phyloP scores from a whole-genome alignment of 345 rosid genomes.

The Linum tenue region DNA sequence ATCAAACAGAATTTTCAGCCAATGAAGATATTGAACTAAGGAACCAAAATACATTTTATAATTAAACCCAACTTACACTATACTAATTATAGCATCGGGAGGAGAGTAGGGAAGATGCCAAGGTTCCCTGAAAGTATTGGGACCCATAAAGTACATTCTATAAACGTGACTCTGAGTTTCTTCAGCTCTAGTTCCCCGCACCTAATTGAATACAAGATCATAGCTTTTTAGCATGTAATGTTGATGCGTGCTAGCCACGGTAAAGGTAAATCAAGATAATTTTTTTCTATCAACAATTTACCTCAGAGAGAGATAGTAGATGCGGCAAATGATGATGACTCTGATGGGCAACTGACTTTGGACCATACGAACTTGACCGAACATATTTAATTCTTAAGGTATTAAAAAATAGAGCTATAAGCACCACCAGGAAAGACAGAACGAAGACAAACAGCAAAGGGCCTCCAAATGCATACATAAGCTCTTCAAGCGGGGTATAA shows the following conservation, averaged over 20 bases:
- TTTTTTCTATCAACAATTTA: constrained; percentile 18
- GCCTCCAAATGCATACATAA: constrained; percentile 88
- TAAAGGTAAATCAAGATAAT: constrained; percentile 9
- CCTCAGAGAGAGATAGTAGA: constrained; percentile 92
- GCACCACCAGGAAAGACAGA: constrained; percentile 53
- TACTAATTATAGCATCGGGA: constrained; percentile 79
- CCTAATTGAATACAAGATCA: constrained; percentile 36
- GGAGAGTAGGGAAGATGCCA: constrained; percentile 98
- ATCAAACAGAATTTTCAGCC: no score
- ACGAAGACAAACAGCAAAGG: constrained; percentile 73
- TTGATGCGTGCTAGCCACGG: constrained; percentile 8
- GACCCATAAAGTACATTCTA: constrained; percentile 96
- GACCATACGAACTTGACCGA: constrained; percentile 44
- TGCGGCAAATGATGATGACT: constrained; percentile 66
- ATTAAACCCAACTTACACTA: constrained; percentile 56
- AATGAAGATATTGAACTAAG: neutral
- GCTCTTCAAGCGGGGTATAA: constrained; percentile 92
- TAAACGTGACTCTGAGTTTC: constrained; percentile 92
- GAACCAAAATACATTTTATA: neutral
- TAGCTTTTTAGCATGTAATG: constrained; percentile 9
- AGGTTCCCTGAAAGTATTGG: constrained; percentile 91
- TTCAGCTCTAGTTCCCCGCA: constrained; percentile 81
- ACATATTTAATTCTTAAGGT: constrained; percentile 63
- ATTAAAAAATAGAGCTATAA: constrained; percentile 63
- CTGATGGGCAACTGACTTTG: constrained; percentile 51